Percentiles rank a stretch among this genome's conserved stretches.
Conservation (phyloP, 2,329 filamentous ascomycete genomes). For the Penicillium sp. region DNA sequence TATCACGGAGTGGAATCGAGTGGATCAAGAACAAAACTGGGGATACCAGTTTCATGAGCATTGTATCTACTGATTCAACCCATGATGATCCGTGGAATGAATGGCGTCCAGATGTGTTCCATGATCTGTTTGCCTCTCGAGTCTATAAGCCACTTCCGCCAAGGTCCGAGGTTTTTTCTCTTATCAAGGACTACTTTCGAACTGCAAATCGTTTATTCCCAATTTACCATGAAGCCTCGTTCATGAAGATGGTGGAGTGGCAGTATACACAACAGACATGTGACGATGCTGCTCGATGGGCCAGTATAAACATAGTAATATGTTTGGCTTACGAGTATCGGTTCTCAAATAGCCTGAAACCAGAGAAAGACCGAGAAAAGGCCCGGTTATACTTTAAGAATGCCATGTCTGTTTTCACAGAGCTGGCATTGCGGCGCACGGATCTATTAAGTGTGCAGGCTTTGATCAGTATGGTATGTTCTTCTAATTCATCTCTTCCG, state of each 20-base stretch:
- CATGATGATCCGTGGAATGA: conserved; percentile 88
- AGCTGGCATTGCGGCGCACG: conserved; percentile 88
- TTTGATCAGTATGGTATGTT: conserved; percentile 73
- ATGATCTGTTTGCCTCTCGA: conserved; percentile 80
- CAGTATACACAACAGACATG: conserved; percentile 92
- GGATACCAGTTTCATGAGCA: conserved; percentile 83
- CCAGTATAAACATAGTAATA: conserved; percentile 84
- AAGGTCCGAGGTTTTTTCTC: conserved; percentile 79
- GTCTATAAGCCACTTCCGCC: conserved; percentile 79
- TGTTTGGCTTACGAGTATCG: conserved; percentile 86
- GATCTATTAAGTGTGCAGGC: conserved; percentile 92
- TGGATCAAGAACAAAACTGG: conserved; percentile 97
- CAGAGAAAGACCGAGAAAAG: conserved; percentile 84
- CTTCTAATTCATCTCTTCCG: background rate
- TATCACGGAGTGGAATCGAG: conserved; percentile 91
- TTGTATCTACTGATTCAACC: conserved; percentile 78
- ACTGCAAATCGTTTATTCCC: conserved; percentile 98
- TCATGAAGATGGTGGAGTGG: conserved; percentile 91
- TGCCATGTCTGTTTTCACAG: conserved; percentile 84
- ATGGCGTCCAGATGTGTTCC: conserved; percentile 95
- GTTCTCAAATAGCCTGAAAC: conserved; percentile 86
- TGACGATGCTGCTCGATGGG: conserved; percentile 94
- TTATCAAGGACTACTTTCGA: conserved; percentile 88
- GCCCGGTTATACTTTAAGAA: conserved; percentile 95
- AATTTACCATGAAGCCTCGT: conserved; percentile 90